Evolutionary conservation across 2,329 filamentous ascomycete genomes (phyloP).

Genomic region (Phoma herbarum): DNA sequence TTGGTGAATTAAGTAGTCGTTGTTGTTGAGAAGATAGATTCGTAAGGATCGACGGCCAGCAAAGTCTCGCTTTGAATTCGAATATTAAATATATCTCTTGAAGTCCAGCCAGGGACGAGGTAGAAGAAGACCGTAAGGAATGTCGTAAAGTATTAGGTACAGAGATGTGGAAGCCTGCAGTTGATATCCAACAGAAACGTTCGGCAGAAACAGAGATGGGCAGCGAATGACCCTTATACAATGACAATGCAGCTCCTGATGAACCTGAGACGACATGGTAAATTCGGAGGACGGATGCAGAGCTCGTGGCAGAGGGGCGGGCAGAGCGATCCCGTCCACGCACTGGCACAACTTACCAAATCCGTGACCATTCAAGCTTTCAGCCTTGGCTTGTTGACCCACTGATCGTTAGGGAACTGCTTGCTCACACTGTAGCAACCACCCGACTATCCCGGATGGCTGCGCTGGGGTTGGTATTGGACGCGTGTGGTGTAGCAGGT

Average conservation of each 20-base stretch:
- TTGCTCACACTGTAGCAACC: conserved; percentile 39
- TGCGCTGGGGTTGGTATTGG: conserved; percentile 41
- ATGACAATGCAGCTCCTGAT: conserved; percentile 40
- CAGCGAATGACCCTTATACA: conserved; percentile 52
- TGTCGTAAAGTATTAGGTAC: conserved; percentile 50
- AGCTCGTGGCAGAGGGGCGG: conserved; percentile 43
- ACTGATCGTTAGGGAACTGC: conserved; percentile 42
- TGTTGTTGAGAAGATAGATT: conserved; percentile 28
- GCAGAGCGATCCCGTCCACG: conserved; percentile 44
- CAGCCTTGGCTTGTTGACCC: conserved; percentile 38
- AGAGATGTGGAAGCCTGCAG: conserved; percentile 44
- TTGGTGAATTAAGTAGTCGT: conserved; percentile 43
- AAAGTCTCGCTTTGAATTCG: conserved; percentile 51
- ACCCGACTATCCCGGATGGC: conserved; percentile 34
- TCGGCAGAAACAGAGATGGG: conserved; percentile 51
- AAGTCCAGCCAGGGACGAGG: conserved; percentile 54
- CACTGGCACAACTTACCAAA: conserved; percentile 41
- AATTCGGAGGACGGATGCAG: conserved; percentile 50
- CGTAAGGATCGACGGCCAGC: conserved; percentile 44
- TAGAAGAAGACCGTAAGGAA: conserved; percentile 50
- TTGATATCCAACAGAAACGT: conserved; percentile 47
- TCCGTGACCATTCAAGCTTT: conserved; percentile 46
- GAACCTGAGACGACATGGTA: conserved; percentile 50
- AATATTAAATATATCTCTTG: conserved; percentile 47
- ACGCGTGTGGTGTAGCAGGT: conserved; percentile 49